Percentiles rank a stretch among this genome's conserved stretches.
Evolutionary conservation across 1,284 basidiomycete species (phyloP).

Genomic region (Puccinia polysora): DNA sequence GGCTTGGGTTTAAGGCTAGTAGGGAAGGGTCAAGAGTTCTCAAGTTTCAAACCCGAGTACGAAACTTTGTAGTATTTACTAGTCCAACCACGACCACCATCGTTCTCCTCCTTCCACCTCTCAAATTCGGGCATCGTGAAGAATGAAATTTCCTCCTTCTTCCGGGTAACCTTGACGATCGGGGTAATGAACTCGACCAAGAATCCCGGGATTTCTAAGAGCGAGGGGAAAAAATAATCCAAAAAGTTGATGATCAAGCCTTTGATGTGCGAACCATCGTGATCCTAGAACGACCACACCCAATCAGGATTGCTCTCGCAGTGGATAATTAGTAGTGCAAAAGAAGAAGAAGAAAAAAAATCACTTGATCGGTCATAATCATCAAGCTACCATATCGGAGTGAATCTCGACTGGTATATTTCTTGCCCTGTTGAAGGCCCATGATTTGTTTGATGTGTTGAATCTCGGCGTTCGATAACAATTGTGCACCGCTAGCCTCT

Average conservation of each 20-base stretch:
- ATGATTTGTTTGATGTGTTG: constrained; percentile 97
- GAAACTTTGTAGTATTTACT: constrained; percentile 92
- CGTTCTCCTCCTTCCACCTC: constrained; percentile 77
- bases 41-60: not conserved
- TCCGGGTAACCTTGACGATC: constrained; percentile 86
- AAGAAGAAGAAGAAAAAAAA: not conserved
- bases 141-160: constrained; percentile 75
- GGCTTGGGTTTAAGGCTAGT: too few species aligned
- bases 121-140: constrained; percentile 98
- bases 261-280: constrained; percentile 99
- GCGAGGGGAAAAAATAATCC: constrained; percentile 92
- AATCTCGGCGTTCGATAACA: constrained; percentile 97
- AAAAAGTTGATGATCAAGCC: constrained; percentile 97
- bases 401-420: constrained; percentile 67
- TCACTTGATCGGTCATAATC: constrained; percentile 98
- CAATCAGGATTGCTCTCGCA: too few species aligned
- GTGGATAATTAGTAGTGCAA: too few species aligned
- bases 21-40: not conserved
- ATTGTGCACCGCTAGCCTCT: constrained; percentile 89
- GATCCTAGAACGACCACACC: too few species aligned
- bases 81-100: constrained; percentile 77
- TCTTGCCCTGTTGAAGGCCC: constrained; percentile 88
- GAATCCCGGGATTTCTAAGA: constrained; percentile 86
- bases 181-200: constrained; percentile 98
- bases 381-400: constrained; percentile 92